A percentile compares a stretch with the other conserved stretches of the same genome.
These are phyloP conservation scores for Zasmidium citrigriseum DNA, from an alignment of 2,329 filamentous ascomycete species.

Conservation along the genomic window DNA sequence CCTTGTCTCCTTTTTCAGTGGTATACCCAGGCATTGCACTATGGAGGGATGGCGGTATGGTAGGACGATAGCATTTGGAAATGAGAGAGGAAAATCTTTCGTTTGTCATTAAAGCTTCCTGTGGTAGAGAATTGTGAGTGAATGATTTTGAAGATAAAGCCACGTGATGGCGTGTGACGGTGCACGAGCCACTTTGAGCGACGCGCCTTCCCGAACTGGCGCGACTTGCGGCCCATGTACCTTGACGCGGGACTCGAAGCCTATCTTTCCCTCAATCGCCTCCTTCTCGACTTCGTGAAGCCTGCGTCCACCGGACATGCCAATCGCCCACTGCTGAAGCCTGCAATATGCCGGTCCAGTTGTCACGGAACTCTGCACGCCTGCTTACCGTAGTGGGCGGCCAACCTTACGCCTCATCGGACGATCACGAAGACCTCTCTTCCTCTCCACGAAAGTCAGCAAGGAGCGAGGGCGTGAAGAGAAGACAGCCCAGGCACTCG, in stretches of 20 bases:
- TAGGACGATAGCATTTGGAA: not conserved
- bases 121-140: not conserved
- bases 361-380: slow-evolving; percentile 6
- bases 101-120: not conserved
- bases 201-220: not conserved
- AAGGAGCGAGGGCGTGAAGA: not conserved
- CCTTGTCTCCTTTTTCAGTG: not conserved
- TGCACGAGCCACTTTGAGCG: not conserved
- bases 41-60: not conserved
- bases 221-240: not conserved
- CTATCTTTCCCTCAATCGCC: too few relatives aligned
- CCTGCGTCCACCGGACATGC: not conserved
- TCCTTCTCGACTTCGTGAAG: too few relatives aligned
- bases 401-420: slow-evolving; percentile 37
- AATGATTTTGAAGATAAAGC: too few relatives aligned
- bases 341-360: not conserved
- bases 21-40: not conserved
- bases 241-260: not conserved
- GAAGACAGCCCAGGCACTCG: not conserved
- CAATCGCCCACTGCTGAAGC: not conserved
- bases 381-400: slow-evolving; percentile 36
- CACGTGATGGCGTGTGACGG: too few relatives aligned
- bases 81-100: not conserved
- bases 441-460: not conserved
- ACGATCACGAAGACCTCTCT: slow-evolving; percentile 36